A percentile compares a stretch with the other conserved stretches of the same genome.
phyloP scores from a whole-genome alignment of 768 basidiomycete genomes.

The Amanita pallidorosea region DNA sequence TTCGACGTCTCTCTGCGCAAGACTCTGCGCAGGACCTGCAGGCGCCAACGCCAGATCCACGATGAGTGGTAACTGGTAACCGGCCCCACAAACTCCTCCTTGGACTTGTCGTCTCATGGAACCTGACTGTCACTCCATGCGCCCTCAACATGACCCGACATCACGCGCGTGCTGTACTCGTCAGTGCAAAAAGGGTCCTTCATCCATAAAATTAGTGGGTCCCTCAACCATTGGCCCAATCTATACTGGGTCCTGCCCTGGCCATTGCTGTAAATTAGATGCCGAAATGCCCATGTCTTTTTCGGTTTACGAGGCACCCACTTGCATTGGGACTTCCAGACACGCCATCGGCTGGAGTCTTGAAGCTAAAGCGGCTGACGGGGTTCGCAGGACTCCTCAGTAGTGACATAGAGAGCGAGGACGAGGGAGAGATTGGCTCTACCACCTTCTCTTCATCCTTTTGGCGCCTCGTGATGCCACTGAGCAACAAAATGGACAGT shows the following conservation, averaged over 20 bases:
- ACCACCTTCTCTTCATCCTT: background rate
- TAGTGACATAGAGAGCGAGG: background rate
- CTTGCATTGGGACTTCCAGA: background rate
- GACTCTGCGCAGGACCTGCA: no score
- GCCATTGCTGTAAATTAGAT: background rate
- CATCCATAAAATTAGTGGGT: slow-evolving; percentile 18
- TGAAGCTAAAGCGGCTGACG: background rate
- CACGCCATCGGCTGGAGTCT: no score
- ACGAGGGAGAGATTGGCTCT: no score
- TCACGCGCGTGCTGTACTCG: background rate
- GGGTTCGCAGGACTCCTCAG: background rate
- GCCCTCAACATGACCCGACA: no score
- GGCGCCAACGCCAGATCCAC: background rate
- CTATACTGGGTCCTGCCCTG: background rate
- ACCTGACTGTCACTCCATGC: background rate
- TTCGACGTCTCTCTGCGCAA: no score
- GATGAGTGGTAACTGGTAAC: background rate
- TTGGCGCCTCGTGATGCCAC: background rate
- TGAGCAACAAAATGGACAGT: background rate
- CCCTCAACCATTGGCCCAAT: background rate
- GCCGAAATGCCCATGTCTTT: background rate
- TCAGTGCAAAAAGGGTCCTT: slow-evolving; percentile 21
- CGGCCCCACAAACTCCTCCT: background rate
- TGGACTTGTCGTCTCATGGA: background rate
- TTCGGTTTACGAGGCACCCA: background rate